Evolutionary conservation across 2,329 filamentous ascomycete species (phyloP), one percentile per base, ranked within the genome.

Genomic region (Akanthomyces lecanii): DNA sequence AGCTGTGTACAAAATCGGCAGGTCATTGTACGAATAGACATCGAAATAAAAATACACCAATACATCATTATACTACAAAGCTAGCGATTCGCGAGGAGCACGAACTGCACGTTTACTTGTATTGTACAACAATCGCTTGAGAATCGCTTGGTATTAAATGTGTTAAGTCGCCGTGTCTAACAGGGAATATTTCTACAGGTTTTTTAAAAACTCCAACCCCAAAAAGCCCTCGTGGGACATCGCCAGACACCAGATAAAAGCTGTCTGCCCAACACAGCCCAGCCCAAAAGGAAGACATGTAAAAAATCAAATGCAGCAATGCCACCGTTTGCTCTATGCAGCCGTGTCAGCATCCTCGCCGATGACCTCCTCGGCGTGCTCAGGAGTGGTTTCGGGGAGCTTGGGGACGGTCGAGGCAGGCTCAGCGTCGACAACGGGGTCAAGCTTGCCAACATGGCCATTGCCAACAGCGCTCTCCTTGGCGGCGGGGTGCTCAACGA

Each of bases 71-170:
- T 7, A 30, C 30, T 21, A 59, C 30, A 47, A 12, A 16, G 10
- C 44, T 11, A 8, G 8, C 33, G 8, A 36, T 36, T 7, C 2
- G 2, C 5, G 2, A 11, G 8, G 21, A 4, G 30, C 30, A 42
- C n/a, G 4, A 30, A 23, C n/a, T 23, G 40, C 18, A 33, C 11
- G 14, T 5, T 16, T 6, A 33, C 25, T 45, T 12, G 30, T 11
- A 25, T 36, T 14, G 23, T 12, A 16, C 36, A 21, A 48, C 7
- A 52, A 53, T 40, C 40, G 40, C 42, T 21, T 28, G 16, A 36
- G 33, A 61, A 61, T 50, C 59, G 50, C 59, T 54, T 52, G 59
- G 18, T 61, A 54, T 61, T 61, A 54, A 28, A 61, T 61, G 23
- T 36, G 11, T 5, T 42, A 57, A 47, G 42, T 61, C 59, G 59